A percentile compares a stretch with the other conserved stretches of the same genome.
Evolutionary conservation across 148 eudicot genomes (phyloP).

Genomic region (Vaccinium darrowii): DNA sequence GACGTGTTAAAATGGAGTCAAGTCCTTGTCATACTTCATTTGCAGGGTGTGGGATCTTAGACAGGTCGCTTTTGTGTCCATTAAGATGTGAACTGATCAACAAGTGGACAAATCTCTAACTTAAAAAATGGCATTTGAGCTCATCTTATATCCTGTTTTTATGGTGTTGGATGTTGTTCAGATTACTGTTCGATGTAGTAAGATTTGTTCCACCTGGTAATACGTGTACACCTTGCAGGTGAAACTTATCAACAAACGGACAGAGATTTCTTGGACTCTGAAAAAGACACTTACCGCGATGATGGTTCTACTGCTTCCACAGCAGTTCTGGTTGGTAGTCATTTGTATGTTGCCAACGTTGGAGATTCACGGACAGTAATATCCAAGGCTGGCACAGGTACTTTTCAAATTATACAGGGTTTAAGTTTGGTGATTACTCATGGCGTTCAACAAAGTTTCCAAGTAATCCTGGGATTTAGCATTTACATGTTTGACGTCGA

Average conservation of each 20-base stretch:
- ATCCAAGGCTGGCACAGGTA: slow-evolving; percentile 91
- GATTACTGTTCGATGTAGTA: not conserved
- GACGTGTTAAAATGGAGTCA: not conserved
- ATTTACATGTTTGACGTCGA: not conserved
- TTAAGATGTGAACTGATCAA: not conserved
- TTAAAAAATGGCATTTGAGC: not conserved
- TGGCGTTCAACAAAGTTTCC: not conserved
- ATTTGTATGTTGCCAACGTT: slow-evolving; percentile 95
- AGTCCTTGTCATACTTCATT: not conserved
- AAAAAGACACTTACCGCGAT: slow-evolving; percentile 82
- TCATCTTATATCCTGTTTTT: not conserved
- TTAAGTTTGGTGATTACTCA: slow-evolving; percentile 18
- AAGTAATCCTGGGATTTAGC: not conserved
- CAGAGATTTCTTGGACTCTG: slow-evolving; percentile 74
- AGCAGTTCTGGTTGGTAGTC: slow-evolving; percentile 88
- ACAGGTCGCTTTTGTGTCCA: not conserved
- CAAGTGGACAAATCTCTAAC: not conserved
- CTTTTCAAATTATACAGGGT: not conserved
- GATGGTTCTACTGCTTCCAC: slow-evolving; percentile 99
- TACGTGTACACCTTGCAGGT: slow-evolving; percentile 43
- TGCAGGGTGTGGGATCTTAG: not conserved
- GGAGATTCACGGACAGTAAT: slow-evolving; percentile 93
- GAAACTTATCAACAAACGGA: slow-evolving; percentile 87
- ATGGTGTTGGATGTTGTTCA: slow-evolving; percentile 2
- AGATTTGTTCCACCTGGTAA: slow-evolving; percentile 14